Conservation (phyloP, 164 flowering plant species). For the Chimonanthus praecox region DNA sequence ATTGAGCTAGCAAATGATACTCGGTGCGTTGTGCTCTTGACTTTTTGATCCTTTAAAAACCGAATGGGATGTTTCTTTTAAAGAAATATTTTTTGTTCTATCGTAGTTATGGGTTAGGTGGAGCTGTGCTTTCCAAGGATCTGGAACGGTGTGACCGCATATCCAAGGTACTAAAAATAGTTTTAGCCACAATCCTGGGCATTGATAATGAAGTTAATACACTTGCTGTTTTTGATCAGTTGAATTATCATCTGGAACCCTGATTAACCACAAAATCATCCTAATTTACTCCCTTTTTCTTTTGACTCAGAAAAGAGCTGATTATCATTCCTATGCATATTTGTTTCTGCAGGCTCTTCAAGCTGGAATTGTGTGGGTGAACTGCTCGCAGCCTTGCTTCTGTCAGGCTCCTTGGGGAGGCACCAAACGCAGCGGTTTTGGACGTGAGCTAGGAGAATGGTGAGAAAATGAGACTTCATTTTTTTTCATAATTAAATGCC, state of each 20-base stretch:
- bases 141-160: constrained; percentile 87
- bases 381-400: constrained; percentile 98
- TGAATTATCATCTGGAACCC: not conserved
- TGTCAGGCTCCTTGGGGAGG: constrained; percentile 99
- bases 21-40: constrained; percentile 39
- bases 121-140: constrained; percentile 88
- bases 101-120: constrained; percentile 78
- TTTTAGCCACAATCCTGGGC: not conserved
- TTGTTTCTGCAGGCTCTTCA: constrained; percentile 52
- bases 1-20: constrained; percentile 89
- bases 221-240: not conserved
- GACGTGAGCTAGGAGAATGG: constrained; percentile 98
- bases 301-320: not conserved
- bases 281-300: not conserved
- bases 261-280: not conserved
- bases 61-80: not conserved
- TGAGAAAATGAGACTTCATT: constrained; percentile 32
- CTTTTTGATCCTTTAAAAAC: not conserved
- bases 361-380: constrained; percentile 94
- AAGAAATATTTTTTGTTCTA: not conserved
- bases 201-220: not conserved
- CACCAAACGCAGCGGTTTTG: constrained; percentile 91
- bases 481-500: not conserved
- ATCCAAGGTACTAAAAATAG: constrained; percentile 45
- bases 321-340: not conserved